A percentile compares a stretch with the other conserved stretches of the same genome.
Evolutionary conservation across 495 filamentous ascomycete genomes (phyloP).

Genomic region (Daldinia concentrica): DNA sequence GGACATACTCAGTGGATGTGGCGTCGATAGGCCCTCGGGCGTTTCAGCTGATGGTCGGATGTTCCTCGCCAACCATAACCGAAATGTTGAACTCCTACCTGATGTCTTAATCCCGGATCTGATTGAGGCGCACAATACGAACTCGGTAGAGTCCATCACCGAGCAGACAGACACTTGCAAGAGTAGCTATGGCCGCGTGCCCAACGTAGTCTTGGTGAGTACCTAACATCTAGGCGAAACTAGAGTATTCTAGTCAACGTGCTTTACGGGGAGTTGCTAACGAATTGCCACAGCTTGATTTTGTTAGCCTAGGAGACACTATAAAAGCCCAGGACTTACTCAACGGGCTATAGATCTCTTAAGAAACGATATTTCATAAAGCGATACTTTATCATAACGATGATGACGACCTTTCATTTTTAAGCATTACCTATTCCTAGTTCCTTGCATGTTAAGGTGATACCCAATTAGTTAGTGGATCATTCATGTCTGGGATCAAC

Average conservation of each 20-base stretch:
- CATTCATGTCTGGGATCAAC: background rate
- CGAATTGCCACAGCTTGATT: conserved; percentile 39
- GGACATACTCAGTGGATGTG: conserved; percentile 65
- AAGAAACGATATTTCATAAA: background rate
- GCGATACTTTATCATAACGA: conserved; percentile 10
- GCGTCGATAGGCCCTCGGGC: conserved; percentile 65
- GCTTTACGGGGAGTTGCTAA: conserved; percentile 14
- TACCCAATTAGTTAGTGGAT: background rate
- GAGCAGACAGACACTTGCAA: conserved; percentile 71
- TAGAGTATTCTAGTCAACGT: too few species aligned
- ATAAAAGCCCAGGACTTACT: conserved; percentile 41
- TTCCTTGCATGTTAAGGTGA: background rate
- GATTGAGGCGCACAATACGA: conserved; percentile 71
- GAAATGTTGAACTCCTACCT: conserved; percentile 71
- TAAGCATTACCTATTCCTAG: background rate
- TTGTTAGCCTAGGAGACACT: conserved; percentile 36
- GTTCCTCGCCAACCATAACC: conserved; percentile 88
- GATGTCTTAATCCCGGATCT: conserved; percentile 61
- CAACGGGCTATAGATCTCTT: conserved; percentile 35
- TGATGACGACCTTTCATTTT: conserved; percentile 10
- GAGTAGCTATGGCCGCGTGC: conserved; percentile 68
- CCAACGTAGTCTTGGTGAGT: conserved; percentile 80
- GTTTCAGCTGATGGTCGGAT: conserved; percentile 64
- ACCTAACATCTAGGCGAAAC: background rate
- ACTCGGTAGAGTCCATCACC: conserved; percentile 70